Evolutionary conservation across 2,329 filamentous ascomycete species (phyloP).

Genomic region (Grosmannia serpens): DNA sequence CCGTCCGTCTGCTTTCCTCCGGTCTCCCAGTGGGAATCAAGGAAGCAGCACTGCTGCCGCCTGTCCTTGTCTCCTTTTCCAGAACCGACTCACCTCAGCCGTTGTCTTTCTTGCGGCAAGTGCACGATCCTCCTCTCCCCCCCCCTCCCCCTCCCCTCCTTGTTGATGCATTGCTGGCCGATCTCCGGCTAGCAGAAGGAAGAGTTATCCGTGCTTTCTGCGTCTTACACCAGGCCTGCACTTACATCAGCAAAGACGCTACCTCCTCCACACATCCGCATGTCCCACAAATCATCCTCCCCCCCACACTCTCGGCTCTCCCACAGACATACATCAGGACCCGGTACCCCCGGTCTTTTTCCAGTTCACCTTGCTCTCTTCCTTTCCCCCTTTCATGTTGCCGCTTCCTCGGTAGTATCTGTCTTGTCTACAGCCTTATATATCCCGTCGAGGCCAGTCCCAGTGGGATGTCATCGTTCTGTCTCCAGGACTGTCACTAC

Average conservation of each 20-base stretch:
- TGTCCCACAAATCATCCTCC: neutral
- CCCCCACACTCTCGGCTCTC: neutral
- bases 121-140: neutral
- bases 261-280: neutral
- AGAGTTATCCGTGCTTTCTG: neutral
- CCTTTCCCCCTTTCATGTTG: neutral
- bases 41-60: neutral
- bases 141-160: neutral
- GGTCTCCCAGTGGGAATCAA: neutral
- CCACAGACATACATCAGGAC: neutral
- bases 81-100: neutral
- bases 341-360: neutral
- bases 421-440: neutral
- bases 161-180: neutral
- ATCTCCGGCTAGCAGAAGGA: neutral
- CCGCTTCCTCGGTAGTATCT: neutral
- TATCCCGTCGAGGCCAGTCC: neutral
- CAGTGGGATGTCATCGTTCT: slow-evolving; percentile 69
- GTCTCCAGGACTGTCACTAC: slow-evolving; percentile 79
- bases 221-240: neutral
- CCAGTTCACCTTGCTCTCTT: neutral
- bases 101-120: neutral
- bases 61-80: neutral
- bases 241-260: neutral
- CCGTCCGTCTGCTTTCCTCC: neutral